Conservation (phyloP, 352 stramenopile species). For the Elongisporangium anandrum region DNA sequence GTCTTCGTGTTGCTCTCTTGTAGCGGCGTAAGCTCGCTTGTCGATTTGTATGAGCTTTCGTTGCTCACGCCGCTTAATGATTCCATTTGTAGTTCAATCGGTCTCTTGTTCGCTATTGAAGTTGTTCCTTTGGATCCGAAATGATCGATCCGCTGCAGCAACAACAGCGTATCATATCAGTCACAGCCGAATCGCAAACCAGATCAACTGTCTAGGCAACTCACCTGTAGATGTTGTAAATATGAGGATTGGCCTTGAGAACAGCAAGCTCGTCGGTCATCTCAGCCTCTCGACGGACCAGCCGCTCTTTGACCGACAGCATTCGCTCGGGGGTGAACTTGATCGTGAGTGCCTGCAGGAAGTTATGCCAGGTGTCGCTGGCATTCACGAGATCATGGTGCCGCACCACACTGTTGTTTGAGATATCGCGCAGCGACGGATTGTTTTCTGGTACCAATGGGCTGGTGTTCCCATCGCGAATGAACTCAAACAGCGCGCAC, state of each 20-base stretch:
- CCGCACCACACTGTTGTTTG: constrained; percentile 12
- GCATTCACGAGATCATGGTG: constrained; percentile 30
- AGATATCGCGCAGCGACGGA: constrained; percentile 19
- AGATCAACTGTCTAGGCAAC: background rate
- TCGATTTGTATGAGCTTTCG: background rate
- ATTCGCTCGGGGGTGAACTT: constrained; percentile 69
- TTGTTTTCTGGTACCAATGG: constrained; percentile 47
- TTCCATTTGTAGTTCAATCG: background rate
- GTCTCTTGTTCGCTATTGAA: background rate
- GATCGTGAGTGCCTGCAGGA: constrained; percentile 55
- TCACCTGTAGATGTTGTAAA: constrained; percentile 66
- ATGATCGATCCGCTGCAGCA: constrained; percentile 1
- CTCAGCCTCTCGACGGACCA: constrained; percentile 38
- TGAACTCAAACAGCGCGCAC: constrained; percentile 73
- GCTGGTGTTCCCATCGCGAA: constrained; percentile 45
- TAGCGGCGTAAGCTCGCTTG: background rate
- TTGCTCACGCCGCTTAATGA: background rate
- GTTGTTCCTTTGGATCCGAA: background rate
- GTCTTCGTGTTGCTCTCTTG: background rate
- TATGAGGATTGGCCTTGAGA: constrained; percentile 56
- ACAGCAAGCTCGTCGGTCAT: constrained; percentile 44
- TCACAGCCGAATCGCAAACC: too few species aligned
- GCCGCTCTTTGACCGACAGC: constrained; percentile 55
- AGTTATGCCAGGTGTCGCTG: constrained; percentile 45
- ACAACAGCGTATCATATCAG: too few species aligned